Percentiles rank a stretch among this genome's conserved stretches.
Evolutionary conservation across 768 basidiomycete species (phyloP).

Genomic region (Harrya chromipes): DNA sequence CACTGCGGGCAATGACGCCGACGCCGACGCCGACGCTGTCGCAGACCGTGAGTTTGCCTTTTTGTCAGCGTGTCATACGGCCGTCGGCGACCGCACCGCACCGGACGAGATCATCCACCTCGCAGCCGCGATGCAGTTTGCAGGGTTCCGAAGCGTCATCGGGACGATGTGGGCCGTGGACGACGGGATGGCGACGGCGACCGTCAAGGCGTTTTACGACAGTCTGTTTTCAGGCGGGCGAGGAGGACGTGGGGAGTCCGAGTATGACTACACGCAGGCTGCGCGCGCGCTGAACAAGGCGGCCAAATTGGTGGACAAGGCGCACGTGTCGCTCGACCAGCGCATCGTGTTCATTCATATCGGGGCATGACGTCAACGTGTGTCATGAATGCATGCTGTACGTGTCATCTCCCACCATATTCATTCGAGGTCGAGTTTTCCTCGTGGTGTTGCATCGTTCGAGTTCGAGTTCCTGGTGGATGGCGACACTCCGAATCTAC

Average conservation of each 20-base stretch:
- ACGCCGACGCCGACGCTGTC: neutral
- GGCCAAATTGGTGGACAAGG: conserved; percentile 19
- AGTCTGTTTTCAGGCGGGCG: conserved; percentile 5
- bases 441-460: no score
- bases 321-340: conserved; percentile 21
- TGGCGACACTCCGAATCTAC: no score
- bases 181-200: conserved; percentile 17
- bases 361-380: conserved; percentile 5
- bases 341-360: conserved; percentile 29
- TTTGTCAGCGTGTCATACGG: conserved; percentile 35
- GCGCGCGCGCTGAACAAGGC: conserved; percentile 21
- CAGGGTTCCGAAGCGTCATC: conserved; percentile 34
- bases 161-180: conserved; percentile 36
- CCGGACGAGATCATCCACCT: conserved; percentile 36
- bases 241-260: no score
- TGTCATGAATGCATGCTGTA: no score
- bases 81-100: conserved; percentile 17
- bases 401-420: no score
- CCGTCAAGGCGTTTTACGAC: conserved; percentile 25
- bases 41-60: conserved; percentile 26
- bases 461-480: no score
- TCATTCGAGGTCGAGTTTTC: no score
- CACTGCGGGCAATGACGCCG: no score
- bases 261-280: conserved; percentile 14
- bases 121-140: conserved; percentile 35